phyloP scores from a whole-genome alignment of 805 yeast species.

The Teunomyces panamensis region DNA sequence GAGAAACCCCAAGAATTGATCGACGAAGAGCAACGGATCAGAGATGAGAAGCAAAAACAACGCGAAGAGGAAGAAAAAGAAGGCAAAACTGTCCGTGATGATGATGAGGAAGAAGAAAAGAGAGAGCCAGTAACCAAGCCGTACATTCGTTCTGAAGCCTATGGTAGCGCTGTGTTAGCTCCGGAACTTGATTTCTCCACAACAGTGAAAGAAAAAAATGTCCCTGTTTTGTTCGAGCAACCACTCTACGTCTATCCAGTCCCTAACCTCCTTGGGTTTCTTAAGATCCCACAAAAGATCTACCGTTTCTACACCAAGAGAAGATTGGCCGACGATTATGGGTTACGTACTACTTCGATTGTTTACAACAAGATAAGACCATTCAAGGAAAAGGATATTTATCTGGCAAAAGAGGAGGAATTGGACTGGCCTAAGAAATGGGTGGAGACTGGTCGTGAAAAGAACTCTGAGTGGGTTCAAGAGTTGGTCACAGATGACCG shows the following conservation, averaged over 20 bases:
- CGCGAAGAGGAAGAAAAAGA: slow-evolving; percentile 12
- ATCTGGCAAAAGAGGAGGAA: slow-evolving; percentile 61
- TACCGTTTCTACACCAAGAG: slow-evolving; percentile 77
- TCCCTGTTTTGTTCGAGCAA: slow-evolving; percentile 67
- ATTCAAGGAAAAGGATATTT: slow-evolving; percentile 44
- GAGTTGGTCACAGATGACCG: slow-evolving; percentile 70
- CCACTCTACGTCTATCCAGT: slow-evolving; percentile 76
- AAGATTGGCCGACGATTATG: slow-evolving; percentile 62
- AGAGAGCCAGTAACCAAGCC: slow-evolving; percentile 57
- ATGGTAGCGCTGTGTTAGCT: slow-evolving; percentile 53
- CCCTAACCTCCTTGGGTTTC: slow-evolving; percentile 77
- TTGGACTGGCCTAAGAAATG: slow-evolving; percentile 83
- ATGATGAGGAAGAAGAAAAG: slow-evolving; percentile 23
- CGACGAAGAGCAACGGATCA: slow-evolving; percentile 15
- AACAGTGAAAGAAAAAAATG: slow-evolving; percentile 28
- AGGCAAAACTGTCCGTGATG: slow-evolving; percentile 15
- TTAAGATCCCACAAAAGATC: slow-evolving; percentile 70
- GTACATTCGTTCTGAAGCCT: slow-evolving; percentile 59
- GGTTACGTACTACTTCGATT: slow-evolving; percentile 51
- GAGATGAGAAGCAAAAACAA: slow-evolving; percentile 11
- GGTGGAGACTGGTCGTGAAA: slow-evolving; percentile 73
- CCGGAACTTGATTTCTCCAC: slow-evolving; percentile 50
- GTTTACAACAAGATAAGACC: slow-evolving; percentile 53
- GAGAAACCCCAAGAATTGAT: slow-evolving; percentile 40
- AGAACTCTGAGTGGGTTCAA: slow-evolving; percentile 84